Conservation (phyloP, 1,139 yeast genomes). For the Kodamaea suecica region DNA sequence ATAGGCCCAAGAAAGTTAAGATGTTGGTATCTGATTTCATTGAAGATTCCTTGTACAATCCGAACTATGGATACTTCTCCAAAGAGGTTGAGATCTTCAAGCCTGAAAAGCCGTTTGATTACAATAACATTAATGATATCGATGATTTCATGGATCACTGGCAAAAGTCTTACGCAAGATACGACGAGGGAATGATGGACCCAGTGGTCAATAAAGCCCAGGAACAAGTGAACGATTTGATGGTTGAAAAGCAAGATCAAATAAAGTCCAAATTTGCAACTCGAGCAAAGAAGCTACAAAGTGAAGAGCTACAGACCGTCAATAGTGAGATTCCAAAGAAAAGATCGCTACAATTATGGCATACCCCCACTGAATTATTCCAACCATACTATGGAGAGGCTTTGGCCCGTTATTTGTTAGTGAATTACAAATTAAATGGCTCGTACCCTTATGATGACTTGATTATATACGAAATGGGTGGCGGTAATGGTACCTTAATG, state of each 20-base stretch:
- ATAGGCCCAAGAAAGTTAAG: slow-evolving; percentile 60
- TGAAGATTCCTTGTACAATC: slow-evolving; percentile 81
- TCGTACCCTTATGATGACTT: slow-evolving; percentile 60
- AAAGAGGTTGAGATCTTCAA: slow-evolving; percentile 76
- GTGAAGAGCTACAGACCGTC: slow-evolving; percentile 12
- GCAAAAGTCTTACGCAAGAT: slow-evolving; percentile 62
- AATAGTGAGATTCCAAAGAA: slow-evolving; percentile 15
- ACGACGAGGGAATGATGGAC: slow-evolving; percentile 32
- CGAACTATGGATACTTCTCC: slow-evolving; percentile 77
- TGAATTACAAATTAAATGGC: slow-evolving; percentile 65
- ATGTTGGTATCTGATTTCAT: slow-evolving; percentile 78
- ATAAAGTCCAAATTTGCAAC: slow-evolving; percentile 24
- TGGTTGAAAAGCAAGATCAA: slow-evolving; percentile 14
- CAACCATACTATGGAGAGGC: slow-evolving; percentile 85
- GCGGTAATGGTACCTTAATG: slow-evolving; percentile 89
- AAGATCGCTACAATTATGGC: slow-evolving; percentile 73
- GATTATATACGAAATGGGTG: slow-evolving; percentile 83
- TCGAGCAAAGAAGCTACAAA: slow-evolving; percentile 31
- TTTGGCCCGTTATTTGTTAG: slow-evolving; percentile 67
- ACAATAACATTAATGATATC: slow-evolving; percentile 53
- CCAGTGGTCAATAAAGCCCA: slow-evolving; percentile 14
- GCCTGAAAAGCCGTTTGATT: slow-evolving; percentile 59
- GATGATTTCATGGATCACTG: slow-evolving; percentile 71
- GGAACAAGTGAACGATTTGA: slow-evolving; percentile 13
- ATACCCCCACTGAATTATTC: slow-evolving; percentile 84